phyloP scores from a whole-genome alignment of 345 rosid genomes.

The Trapa bicornis region DNA sequence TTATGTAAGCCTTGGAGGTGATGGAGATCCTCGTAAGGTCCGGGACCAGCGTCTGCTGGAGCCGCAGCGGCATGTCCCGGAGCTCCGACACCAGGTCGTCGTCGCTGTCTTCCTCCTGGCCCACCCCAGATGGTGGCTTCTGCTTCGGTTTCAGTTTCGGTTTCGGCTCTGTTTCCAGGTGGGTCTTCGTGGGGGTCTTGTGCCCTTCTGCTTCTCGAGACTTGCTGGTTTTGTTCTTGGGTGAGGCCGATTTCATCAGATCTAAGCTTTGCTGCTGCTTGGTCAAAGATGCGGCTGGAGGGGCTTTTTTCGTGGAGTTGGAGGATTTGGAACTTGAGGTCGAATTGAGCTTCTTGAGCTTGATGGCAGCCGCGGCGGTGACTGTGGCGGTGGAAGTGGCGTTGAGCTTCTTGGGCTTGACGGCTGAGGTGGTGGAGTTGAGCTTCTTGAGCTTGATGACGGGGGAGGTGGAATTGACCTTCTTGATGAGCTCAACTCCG shows the following conservation, averaged over 20 bases:
- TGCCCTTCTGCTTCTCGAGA: constrained; percentile 16
- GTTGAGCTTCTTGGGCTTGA: constrained; percentile 9
- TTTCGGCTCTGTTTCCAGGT: constrained; percentile 1
- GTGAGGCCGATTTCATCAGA: constrained; percentile 32
- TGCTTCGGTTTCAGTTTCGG: constrained; percentile 14
- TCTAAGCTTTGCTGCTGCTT: constrained; percentile 22
- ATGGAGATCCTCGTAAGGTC: constrained; percentile 75
- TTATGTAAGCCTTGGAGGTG: constrained; percentile 59
- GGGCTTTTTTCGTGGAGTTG: constrained; percentile 27
- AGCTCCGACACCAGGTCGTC: constrained; percentile 55
- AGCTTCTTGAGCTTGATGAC: too few species aligned
- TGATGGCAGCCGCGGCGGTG: constrained; percentile 7
- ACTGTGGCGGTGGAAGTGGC: constrained; percentile 9
- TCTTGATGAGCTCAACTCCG: too few species aligned
- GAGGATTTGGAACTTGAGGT: constrained; percentile 27
- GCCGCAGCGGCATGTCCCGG: constrained; percentile 60
- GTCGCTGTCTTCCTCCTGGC: constrained; percentile 47
- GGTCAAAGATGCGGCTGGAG: constrained; percentile 5
- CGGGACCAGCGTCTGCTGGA: constrained; percentile 63
- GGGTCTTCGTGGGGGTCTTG: constrained; percentile 3
- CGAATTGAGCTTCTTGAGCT: constrained; percentile 36
- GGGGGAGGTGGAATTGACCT: too few species aligned
- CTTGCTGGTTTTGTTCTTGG: constrained; percentile 53
- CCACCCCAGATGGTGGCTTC: constrained; percentile 41
- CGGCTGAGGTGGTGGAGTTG: too few species aligned